Evolutionary conservation across 2,329 filamentous ascomycete genomes (phyloP).

Genomic region (Alternaria metachromatica): DNA sequence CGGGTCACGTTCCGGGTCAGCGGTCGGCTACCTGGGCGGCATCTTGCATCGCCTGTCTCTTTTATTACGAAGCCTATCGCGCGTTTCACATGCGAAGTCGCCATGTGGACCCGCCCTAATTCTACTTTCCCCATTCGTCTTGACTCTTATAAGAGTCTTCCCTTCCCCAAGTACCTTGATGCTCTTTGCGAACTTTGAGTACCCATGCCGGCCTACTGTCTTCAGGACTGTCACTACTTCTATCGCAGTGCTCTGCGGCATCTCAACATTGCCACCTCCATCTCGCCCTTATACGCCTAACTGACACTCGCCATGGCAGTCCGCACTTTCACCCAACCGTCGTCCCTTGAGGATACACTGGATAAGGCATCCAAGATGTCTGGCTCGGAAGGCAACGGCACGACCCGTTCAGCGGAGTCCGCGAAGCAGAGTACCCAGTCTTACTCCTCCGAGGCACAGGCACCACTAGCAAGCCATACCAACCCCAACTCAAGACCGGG

Average conservation of each 20-base stretch:
- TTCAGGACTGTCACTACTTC: slow-evolving; percentile 92
- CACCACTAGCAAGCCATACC: slow-evolving; percentile 57
- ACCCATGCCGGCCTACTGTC: slow-evolving; percentile 77
- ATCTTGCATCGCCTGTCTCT: slow-evolving; percentile 32
- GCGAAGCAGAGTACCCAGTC: slow-evolving; percentile 62
- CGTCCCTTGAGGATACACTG: slow-evolving; percentile 75
- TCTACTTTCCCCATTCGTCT: slow-evolving; percentile 44
- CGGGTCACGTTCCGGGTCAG: slow-evolving; percentile 43
- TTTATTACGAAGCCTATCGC: slow-evolving; percentile 37
- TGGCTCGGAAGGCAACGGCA: slow-evolving; percentile 45
- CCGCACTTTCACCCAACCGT: slow-evolving; percentile 73
- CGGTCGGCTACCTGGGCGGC: slow-evolving; percentile 33
- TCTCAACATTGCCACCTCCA: slow-evolving; percentile 78
- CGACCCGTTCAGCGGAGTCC: slow-evolving; percentile 54
- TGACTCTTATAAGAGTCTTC: slow-evolving; percentile 40
- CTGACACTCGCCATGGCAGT: slow-evolving; percentile 66
- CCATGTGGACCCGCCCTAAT: slow-evolving; percentile 25
- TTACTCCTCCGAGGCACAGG: slow-evolving; percentile 55
- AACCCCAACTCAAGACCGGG: slow-evolving; percentile 68
- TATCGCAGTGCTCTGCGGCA: slow-evolving; percentile 88
- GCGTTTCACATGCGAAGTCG: slow-evolving; percentile 44
- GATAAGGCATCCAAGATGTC: slow-evolving; percentile 51
- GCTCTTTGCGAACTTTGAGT: slow-evolving; percentile 27
- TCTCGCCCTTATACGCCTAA: slow-evolving; percentile 78
- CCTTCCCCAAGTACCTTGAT: slow-evolving; percentile 17